Evolutionary conservation across 179 eudicot genomes (phyloP).

Genomic region (Beta lomatogona): DNA sequence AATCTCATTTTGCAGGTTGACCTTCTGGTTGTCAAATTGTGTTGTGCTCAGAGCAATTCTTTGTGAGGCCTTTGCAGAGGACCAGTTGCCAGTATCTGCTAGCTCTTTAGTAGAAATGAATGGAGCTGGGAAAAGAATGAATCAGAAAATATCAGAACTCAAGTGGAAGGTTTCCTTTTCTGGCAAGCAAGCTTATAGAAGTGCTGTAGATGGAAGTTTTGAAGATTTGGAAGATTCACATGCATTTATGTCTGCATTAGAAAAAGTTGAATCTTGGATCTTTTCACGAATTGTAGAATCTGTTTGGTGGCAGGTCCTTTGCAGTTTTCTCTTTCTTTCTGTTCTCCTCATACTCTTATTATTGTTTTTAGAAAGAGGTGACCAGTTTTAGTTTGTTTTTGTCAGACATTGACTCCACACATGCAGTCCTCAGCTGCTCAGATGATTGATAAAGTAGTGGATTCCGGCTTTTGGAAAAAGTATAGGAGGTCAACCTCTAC

Average conservation of each 20-base stretch:
- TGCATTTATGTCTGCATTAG: constrained; percentile 62
- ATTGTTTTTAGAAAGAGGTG: constrained; percentile 1
- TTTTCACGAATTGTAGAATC: constrained; percentile 87
- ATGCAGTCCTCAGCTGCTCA: constrained; percentile 85
- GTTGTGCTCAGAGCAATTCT: constrained; percentile 71
- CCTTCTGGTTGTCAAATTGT: constrained; percentile 90
- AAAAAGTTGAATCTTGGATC: constrained; percentile 86
- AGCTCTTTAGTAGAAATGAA: constrained; percentile 36
- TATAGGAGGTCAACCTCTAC: constrained; percentile 46
- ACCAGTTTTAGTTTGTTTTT: neutral
- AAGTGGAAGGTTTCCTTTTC: constrained; percentile 57
- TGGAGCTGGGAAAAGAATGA: constrained; percentile 35
- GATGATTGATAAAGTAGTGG: constrained; percentile 38
- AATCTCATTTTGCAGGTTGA: constrained; percentile 55
- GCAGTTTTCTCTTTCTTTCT: neutral
- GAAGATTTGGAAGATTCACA: constrained; percentile 62
- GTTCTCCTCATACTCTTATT: neutral
- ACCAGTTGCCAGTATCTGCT: constrained; percentile 46
- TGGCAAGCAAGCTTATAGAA: constrained; percentile 35
- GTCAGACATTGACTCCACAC: constrained; percentile 86
- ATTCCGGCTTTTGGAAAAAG: constrained; percentile 45
- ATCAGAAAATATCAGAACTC: constrained; percentile 41
- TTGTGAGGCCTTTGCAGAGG: constrained; percentile 45
- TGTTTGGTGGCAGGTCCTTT: constrained; percentile 94
- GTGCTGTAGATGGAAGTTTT: constrained; percentile 26